phyloP scores from a whole-genome alignment of 176 grass and related monocot genomes.

The Avena sativa region DNA sequence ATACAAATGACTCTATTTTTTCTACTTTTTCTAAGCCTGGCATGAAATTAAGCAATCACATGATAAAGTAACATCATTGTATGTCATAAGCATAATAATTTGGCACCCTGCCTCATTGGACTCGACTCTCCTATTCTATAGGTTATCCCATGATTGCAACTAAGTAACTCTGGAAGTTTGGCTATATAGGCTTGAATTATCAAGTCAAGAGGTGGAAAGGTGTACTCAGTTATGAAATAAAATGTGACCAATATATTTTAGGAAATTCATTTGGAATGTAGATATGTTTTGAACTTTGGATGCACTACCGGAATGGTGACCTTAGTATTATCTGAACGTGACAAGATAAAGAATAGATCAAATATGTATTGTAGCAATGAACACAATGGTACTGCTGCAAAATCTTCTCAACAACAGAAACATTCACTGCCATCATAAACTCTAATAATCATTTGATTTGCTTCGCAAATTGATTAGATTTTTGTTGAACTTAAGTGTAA shows the following conservation, averaged over 20 bases:
- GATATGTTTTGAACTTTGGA: background rate
- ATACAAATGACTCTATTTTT: no score
- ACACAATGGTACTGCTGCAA: constrained; percentile 69
- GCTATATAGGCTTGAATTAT: background rate
- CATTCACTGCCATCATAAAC: constrained; percentile 96
- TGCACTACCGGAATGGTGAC: constrained; percentile 12
- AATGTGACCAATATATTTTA: background rate
- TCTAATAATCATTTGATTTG: constrained; percentile 99
- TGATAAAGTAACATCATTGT: constrained; percentile 19
- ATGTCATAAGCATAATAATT: background rate
- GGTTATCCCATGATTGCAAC: background rate
- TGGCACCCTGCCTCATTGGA: background rate
- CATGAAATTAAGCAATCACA: background rate
- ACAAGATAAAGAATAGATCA: constrained; percentile 22
- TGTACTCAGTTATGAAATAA: background rate
- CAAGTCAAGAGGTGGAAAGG: background rate
- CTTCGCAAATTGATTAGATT: constrained; percentile 98
- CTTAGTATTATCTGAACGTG: constrained; percentile 17
- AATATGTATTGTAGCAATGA: constrained; percentile 57
- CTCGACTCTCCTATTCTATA: background rate
- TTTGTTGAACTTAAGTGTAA: constrained; percentile 56
- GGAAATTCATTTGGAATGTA: constrained; percentile 1
- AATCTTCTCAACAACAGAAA: constrained; percentile 95
- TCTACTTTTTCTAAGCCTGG: no score
- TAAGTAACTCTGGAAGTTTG: background rate